These are phyloP conservation scores for Chaetomium cochliodes DNA, from an alignment of 495 filamentous ascomycete species.

Conservation along the genomic window DNA sequence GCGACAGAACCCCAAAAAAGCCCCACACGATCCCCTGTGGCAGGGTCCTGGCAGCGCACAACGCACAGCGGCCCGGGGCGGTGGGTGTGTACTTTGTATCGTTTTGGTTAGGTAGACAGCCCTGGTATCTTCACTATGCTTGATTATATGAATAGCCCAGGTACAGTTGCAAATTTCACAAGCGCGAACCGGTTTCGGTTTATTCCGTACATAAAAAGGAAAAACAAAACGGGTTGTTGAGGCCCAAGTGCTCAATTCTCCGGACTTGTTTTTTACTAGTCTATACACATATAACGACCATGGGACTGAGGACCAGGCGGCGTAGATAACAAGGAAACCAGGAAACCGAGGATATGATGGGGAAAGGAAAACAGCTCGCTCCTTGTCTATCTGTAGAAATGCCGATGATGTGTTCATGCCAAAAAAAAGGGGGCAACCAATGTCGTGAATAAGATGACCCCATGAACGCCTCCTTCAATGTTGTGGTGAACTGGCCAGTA, in stretches of 20 bases:
- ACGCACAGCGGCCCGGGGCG: no score
- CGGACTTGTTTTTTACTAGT: not conserved
- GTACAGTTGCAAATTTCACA: no score
- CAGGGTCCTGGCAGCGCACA: not conserved
- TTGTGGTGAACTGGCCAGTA: slow-evolving; percentile 22
- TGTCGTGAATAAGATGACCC: slow-evolving; percentile 19
- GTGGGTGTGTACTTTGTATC: no score
- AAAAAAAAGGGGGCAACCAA: not conserved
- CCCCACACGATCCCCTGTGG: not conserved
- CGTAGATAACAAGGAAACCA: not conserved
- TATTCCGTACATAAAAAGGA: no score
- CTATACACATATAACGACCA: not conserved
- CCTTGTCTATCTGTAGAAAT: slow-evolving; percentile 9
- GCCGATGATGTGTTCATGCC: slow-evolving; percentile 16
- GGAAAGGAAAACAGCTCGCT: slow-evolving; percentile 1
- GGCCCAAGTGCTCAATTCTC: not conserved
- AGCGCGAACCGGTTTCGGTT: no score
- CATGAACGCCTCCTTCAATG: slow-evolving; percentile 23
- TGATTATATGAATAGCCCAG: no score
- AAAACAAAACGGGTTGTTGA: not conserved
- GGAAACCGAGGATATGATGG: not conserved
- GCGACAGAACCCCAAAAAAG: not conserved
- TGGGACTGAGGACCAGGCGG: not conserved
- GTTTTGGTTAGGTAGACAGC: no score
- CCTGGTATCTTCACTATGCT: no score